Evolutionary conservation across 2,329 filamentous ascomycete genomes (phyloP), one percentile per base, ranked within the genome.

Genomic region (Coccinonectria pachysandricola): DNA sequence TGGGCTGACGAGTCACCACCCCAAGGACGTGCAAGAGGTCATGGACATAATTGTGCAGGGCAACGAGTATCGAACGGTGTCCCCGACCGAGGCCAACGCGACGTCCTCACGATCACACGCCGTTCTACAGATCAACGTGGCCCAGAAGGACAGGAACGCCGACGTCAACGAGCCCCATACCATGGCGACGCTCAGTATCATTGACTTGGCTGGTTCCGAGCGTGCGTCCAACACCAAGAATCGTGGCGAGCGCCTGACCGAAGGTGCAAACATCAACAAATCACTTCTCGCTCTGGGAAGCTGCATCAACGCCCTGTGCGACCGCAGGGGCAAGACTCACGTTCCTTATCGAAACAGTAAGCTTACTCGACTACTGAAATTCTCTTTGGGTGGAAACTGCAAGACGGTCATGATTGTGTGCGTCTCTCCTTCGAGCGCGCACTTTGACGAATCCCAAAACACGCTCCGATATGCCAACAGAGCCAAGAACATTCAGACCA

Each of bases 381-480:
- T 98, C 58, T 94, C 88, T 1, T 72, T 98, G 0, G 91, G 91
- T 15, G 91, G 91, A 3, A 98, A 98, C 56, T 98, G 91, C 68
- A 92, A 87, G 59, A 98, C 91, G 0, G 91, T 98, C 52, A 98
- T 98, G 91, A 96, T 98, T 53, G 91, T 98, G 14, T 98, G 91
- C 48, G 84, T 98, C 28, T 95, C 87, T 43, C 91, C 91, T 2
- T 95, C 86, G 1, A 96, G 91, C 48, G 81, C 83, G 5, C 91
- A 98, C 57, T 98, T 91, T 45, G 91, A 98, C 54, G 91, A 98
- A 59, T 95, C 88, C 0, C 91, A 98, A 48, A 98, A 98, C 55
- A 98, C 91, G 0, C 67, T 98, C 11, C 82, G 92, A 45, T 98
- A 98, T 49, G 91, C 91, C 25, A 96, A 98, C 56, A 73, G 91